Base-by-base conservation (phyloP, 1,139 yeast genomes). In the Pichia inconspicua region DNA sequence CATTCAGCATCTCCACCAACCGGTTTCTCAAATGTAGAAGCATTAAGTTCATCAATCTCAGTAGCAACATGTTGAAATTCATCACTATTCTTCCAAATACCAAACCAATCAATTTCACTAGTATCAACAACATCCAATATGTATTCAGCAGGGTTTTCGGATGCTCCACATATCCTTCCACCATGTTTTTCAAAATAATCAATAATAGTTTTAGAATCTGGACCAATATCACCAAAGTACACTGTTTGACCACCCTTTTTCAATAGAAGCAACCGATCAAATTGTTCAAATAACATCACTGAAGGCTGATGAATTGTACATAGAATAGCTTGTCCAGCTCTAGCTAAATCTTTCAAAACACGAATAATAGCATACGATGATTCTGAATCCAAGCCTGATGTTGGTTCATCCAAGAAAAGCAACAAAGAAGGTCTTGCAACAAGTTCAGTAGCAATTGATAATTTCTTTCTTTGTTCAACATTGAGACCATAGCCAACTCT, bases 271-370 rank as follows among this genome's bases (percentile, higher is more conserved):
- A 73, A 59, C 48, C 73, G 65, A 53, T 73, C 77, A 53, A 73
- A 73, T 49, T 66, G 66, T 51, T 72, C 74, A 50, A 73, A 74
- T 48, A 76, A 62, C 10, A 76, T 72, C 12, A 80, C 77, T 2
- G 79, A 74, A 52, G 81, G 81, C 60, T 76, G 80, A 57, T 76
- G 81, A 51, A 74, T 74, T 15, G 78, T 74, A 66, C 79, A 74
- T 53, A 74, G 61, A 45, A 73, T 72, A 4, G 77, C 71, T 59
- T 74, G 78, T 10, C 79, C 79, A 25, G 74, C 72, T 22, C 59
- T 60, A 1, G 78, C 76, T 45, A 74, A 59, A 44, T 63, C 66
- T 49, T 66, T 66, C 52, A 74, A 55, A 43, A 74, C 59, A 46
- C 69, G 67, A 36, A 73, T 63, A 56, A 74, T 73, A 15, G 77